Conservation (phyloP, 345 rosid species). For the Adansonia digitata region DNA sequence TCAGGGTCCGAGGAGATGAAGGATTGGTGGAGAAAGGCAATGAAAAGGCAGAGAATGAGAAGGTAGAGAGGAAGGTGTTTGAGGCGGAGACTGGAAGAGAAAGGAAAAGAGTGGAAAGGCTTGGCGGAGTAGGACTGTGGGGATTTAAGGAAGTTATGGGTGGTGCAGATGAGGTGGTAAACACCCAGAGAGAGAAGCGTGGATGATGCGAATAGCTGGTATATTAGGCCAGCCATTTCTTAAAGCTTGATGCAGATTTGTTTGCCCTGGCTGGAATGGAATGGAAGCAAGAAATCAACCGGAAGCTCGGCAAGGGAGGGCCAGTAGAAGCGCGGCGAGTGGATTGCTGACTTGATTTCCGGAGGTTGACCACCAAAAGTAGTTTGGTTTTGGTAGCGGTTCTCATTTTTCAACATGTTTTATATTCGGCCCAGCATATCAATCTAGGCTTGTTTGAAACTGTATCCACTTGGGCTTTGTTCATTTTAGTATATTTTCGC, state of each 20-base stretch:
- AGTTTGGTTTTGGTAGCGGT: no score
- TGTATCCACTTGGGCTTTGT: no score
- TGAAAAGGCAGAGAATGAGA: conserved; percentile 43
- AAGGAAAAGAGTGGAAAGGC: conserved; percentile 59
- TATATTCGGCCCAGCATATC: no score
- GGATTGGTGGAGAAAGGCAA: conserved; percentile 60
- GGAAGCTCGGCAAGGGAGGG: background rate
- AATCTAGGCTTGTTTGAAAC: no score
- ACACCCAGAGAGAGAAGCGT: conserved; percentile 61
- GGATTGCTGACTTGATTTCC: no score
- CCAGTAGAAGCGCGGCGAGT: no score
- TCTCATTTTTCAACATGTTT: no score
- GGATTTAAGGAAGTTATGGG: conserved; percentile 56
- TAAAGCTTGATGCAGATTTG: no score
- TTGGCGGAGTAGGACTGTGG: conserved; percentile 76
- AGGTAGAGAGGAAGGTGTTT: conserved; percentile 42
- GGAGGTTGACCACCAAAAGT: no score
- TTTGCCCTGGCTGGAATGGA: no score
- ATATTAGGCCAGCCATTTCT: conserved; percentile 50
- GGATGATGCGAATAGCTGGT: conserved; percentile 59
- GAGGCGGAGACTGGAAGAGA: conserved; percentile 34
- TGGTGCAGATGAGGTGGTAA: conserved; percentile 66
- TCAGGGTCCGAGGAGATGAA: conserved; percentile 62
- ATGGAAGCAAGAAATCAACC: background rate
- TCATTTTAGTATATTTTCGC: no score